A percentile compares a stretch with the other conserved stretches of the same genome.
Conservation (phyloP, 768 basidiomycete species). For the Hortiboletus campestris region DNA sequence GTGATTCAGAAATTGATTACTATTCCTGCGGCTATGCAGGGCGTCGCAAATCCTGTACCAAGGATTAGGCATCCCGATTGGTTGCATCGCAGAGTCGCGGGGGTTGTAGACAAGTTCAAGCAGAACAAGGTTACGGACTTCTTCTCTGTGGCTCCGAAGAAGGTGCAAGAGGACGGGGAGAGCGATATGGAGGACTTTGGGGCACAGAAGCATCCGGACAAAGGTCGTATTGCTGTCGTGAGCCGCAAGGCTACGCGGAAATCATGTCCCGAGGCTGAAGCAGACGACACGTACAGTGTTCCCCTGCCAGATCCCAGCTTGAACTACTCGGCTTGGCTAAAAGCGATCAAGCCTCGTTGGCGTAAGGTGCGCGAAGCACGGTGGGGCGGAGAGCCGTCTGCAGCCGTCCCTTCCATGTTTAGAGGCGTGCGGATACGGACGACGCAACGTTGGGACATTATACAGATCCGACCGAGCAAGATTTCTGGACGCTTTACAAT, state of each 20-base stretch:
- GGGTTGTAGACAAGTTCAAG: constrained; percentile 92
- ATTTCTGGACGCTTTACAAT: constrained; percentile 80
- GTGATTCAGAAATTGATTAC: constrained; percentile 99
- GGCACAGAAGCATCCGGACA: constrained; percentile 18
- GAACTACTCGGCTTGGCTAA: constrained; percentile 77
- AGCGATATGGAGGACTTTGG: constrained; percentile 67
- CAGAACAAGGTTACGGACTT: constrained; percentile 98
- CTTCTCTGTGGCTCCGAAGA: constrained; percentile 45
- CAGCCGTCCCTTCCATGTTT: constrained; percentile 72
- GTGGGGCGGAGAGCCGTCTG: constrained; percentile 39
- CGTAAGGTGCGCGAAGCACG: constrained; percentile 52
- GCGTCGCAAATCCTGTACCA: constrained; percentile 93
- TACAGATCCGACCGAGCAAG: constrained; percentile 81
- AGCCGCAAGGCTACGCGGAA: constrained; percentile 47
- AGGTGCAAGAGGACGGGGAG: constrained; percentile 8
- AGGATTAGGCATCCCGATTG: constrained; percentile 97
- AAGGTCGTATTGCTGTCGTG: constrained; percentile 51
- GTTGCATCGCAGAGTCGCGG: constrained; percentile 88
- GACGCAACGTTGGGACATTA: constrained; percentile 83
- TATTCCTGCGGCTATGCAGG: constrained; percentile 98
- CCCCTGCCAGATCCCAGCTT: constrained; percentile 61
- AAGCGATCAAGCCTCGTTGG: constrained; percentile 78
- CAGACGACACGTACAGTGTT: constrained; percentile 16
- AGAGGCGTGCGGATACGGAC: constrained; percentile 54
- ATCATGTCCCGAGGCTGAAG: constrained; percentile 43